Evolutionary conservation across 305 asterid genomes (phyloP).

Genomic region (Fraxinus floribunda): DNA sequence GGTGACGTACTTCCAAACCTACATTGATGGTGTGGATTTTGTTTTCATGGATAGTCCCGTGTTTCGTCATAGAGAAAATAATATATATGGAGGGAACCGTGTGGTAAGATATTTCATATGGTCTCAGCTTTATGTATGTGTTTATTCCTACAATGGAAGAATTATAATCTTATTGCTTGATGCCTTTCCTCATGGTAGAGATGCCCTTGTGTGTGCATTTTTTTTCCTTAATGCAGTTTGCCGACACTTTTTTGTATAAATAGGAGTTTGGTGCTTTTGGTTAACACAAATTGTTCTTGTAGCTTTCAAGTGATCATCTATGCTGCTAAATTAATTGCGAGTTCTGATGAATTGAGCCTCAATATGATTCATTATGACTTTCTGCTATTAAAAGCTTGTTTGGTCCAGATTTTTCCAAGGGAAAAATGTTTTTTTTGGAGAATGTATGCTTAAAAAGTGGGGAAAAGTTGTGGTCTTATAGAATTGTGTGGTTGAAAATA

Average conservation of each 20-base stretch:
- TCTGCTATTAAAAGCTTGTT: background rate
- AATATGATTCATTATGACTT: background rate
- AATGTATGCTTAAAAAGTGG: background rate
- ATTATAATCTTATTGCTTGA: constrained; percentile 13
- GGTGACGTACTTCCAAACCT: constrained; percentile 79
- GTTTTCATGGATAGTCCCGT: constrained; percentile 73
- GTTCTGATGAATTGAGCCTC: background rate
- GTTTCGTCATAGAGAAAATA: constrained; percentile 54
- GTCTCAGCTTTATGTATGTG: background rate
- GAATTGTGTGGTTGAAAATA: background rate
- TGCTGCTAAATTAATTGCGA: background rate
- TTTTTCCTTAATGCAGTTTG: background rate
- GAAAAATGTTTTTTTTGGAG: background rate
- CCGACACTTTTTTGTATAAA: background rate
- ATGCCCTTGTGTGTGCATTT: background rate
- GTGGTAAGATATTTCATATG: constrained; percentile 38
- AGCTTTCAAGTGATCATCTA: background rate
- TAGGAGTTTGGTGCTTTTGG: background rate
- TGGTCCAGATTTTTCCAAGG: background rate
- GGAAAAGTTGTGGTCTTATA: background rate
- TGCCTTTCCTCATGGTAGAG: background rate
- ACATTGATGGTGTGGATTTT: constrained; percentile 91
- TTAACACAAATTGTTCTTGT: background rate
- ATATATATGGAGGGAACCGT: constrained; percentile 81
- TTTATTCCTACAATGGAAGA: background rate